Evolutionary conservation across 2,329 filamentous ascomycete genomes (phyloP).

Genomic region (Colletotrichum sublineola): DNA sequence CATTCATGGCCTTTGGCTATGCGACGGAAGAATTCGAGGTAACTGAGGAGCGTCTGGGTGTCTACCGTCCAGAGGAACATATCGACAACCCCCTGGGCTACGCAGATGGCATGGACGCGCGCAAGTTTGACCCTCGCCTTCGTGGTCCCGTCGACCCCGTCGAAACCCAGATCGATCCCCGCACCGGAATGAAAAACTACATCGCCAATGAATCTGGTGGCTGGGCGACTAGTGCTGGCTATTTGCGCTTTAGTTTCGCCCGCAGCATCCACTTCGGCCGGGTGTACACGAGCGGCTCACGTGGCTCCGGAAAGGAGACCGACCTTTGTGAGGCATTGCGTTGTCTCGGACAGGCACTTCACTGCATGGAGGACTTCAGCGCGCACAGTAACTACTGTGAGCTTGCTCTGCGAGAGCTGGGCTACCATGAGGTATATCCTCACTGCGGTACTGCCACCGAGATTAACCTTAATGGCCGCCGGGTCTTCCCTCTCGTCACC

Average conservation of each 20-base stretch:
- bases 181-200: slow-evolving; percentile 99
- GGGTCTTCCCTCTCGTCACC: slow-evolving; percentile 81
- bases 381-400: slow-evolving; percentile 90
- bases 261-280: slow-evolving; percentile 84
- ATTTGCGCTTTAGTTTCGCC: slow-evolving; percentile 81
- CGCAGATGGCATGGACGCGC: slow-evolving; percentile 87
- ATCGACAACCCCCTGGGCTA: slow-evolving; percentile 87
- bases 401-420: slow-evolving; percentile 80
- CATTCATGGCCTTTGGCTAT: slow-evolving; percentile 85
- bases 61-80: slow-evolving; percentile 82
- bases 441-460: slow-evolving; percentile 78
- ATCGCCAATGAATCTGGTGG: slow-evolving; percentile 90
- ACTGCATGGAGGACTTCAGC: slow-evolving; percentile 83
- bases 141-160: slow-evolving; percentile 80
- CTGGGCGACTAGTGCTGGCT: slow-evolving; percentile 92
- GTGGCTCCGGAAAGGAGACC: slow-evolving; percentile 75
- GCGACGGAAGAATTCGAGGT: slow-evolving; percentile 90
- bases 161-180: slow-evolving; percentile 79
- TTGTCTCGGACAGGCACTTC: slow-evolving; percentile 80
- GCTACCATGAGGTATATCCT: slow-evolving; percentile 76
- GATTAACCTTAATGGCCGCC: slow-evolving; percentile 74
- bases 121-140: slow-evolving; percentile 83
- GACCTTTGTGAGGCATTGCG: slow-evolving; percentile 86
- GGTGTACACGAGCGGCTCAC: slow-evolving; percentile 76
- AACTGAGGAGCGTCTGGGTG: slow-evolving; percentile 82